Conservation (phyloP, 441 rosid genomes). For the Populus trichocarpa region DNA sequence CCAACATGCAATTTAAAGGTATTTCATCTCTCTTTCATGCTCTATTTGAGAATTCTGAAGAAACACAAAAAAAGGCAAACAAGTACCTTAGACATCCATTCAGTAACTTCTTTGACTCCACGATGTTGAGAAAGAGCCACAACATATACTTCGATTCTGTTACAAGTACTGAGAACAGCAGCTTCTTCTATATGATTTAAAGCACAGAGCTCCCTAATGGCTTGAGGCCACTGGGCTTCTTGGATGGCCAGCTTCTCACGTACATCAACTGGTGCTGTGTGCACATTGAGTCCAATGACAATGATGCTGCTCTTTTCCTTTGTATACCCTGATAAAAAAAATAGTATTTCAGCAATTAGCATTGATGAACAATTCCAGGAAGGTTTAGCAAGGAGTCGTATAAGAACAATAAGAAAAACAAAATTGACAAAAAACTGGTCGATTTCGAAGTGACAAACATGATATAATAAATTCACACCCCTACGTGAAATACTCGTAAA, state of each 20-base stretch:
- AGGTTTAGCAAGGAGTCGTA: neutral
- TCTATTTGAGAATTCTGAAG: neutral
- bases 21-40: neutral
- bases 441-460: too few species aligned
- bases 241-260: conserved; percentile 89
- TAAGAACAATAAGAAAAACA: neutral
- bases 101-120: conserved; percentile 86
- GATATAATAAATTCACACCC: too few species aligned
- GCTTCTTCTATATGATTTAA: conserved; percentile 82
- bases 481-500: too few species aligned
- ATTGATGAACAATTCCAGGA: neutral
- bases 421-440: too few species aligned
- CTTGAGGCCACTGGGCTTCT: conserved; percentile 81
- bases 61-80: conserved; percentile 1
- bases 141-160: conserved; percentile 83
- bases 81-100: conserved; percentile 85
- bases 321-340: conserved; percentile 43
- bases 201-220: conserved; percentile 45
- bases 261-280: conserved; percentile 79
- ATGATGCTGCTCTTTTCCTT: conserved; percentile 80
- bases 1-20: neutral
- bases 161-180: conserved; percentile 88
- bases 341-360: neutral
- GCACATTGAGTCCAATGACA: conserved; percentile 74
- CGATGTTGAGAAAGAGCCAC: conserved; percentile 79